phyloP scores from a whole-genome alignment of 768 basidiomycete genomes.

The Trametopsis cervina region DNA sequence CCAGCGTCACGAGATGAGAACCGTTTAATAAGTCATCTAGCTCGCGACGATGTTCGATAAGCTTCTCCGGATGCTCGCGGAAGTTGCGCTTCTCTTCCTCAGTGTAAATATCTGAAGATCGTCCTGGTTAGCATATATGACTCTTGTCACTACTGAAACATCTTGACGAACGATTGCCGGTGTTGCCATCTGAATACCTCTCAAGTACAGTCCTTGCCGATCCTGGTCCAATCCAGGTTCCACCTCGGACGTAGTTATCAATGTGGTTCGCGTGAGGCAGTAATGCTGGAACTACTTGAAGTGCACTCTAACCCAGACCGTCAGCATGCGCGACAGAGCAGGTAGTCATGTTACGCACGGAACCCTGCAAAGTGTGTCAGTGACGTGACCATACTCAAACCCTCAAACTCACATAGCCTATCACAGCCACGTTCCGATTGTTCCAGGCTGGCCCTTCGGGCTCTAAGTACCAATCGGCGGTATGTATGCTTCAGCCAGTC shows the following conservation, averaged over 20 bases:
- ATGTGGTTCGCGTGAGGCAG: constrained; percentile 15
- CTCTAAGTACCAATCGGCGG: constrained; percentile 23
- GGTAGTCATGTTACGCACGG: no score
- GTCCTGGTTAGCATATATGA: no score
- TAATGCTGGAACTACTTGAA: constrained; percentile 20
- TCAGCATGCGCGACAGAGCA: background rate
- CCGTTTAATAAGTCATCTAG: constrained; percentile 3
- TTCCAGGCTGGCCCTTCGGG: constrained; percentile 15
- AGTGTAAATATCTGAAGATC: constrained; percentile 15
- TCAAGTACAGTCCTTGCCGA: constrained; percentile 4
- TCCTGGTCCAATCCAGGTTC: constrained; percentile 16
- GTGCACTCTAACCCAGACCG: constrained; percentile 5
- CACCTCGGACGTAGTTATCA: constrained; percentile 19
- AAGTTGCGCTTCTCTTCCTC: constrained; percentile 17
- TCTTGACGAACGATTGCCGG: constrained; percentile 9
- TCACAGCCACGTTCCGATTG: constrained; percentile 17
- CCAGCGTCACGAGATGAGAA: background rate
- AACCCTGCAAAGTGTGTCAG: background rate
- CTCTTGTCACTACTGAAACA: no score
- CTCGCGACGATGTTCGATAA: background rate
- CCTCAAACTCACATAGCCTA: constrained; percentile 18
- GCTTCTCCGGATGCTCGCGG: constrained; percentile 8
- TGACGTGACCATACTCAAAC: background rate
- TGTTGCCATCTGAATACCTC: constrained; percentile 9
- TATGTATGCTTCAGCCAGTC: constrained; percentile 22